Evolutionary conservation across 768 basidiomycete species (phyloP).

Genomic region (Cystobasidium ongulense): DNA sequence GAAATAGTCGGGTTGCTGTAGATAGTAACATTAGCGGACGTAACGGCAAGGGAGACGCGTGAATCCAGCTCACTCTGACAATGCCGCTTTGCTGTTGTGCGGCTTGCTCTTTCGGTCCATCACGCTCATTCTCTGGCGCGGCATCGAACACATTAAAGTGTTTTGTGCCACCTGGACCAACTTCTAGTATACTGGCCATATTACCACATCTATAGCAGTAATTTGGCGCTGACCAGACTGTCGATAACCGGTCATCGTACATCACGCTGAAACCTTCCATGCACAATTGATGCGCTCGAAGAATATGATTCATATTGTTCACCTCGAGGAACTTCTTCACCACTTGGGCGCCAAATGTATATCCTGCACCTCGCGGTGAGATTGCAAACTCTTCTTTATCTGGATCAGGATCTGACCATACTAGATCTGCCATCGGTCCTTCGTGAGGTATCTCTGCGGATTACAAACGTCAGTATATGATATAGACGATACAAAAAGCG

Average conservation of each 20-base stretch:
- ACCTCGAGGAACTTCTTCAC: constrained; percentile 94
- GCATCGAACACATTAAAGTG: constrained; percentile 98
- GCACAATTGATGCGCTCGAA: constrained; percentile 95
- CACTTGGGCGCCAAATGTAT: constrained; percentile 95
- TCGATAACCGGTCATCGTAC: constrained; percentile 88
- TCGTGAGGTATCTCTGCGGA: constrained; percentile 93
- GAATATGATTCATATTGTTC: constrained; percentile 92
- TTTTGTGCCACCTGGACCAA: constrained; percentile 74
- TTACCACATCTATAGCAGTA: constrained; percentile 99
- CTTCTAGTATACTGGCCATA: constrained; percentile 89
- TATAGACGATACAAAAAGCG: too few species aligned
- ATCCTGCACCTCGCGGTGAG: constrained; percentile 93
- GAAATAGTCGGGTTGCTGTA: constrained; percentile 25
- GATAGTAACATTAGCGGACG: not conserved
- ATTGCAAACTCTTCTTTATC: constrained; percentile 99
- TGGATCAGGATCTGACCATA: constrained; percentile 98
- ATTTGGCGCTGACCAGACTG: constrained; percentile 98
- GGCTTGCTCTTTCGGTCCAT: constrained; percentile 58
- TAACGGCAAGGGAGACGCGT: not conserved
- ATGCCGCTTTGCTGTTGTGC: constrained; percentile 12
- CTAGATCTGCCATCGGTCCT: constrained; percentile 98
- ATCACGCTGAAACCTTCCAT: constrained; percentile 99
- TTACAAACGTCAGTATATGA: not conserved
- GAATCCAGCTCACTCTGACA: constrained; percentile 1
- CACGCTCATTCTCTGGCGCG: constrained; percentile 92